Evolutionary conservation across 176 grass and related monocot species (phyloP).

Genomic region (Rhipidocladum racemiflorum): DNA sequence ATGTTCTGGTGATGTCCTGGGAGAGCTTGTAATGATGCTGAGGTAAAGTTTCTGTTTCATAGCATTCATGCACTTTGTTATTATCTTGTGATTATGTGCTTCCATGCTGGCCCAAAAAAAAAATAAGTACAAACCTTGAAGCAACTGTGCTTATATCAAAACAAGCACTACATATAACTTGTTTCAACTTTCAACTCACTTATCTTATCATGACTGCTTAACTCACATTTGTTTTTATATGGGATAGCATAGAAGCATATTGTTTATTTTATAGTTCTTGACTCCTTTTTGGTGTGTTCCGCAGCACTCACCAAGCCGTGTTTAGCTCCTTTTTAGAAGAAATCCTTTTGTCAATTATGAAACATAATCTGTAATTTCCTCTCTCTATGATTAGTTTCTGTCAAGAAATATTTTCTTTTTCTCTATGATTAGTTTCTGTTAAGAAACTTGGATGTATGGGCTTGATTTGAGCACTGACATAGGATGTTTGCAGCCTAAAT

Average conservation of each 20-base stretch:
- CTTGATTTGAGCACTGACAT: neutral
- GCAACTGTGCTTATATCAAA: conserved; percentile 4
- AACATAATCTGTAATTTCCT: conserved; percentile 3
- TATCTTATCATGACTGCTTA: neutral
- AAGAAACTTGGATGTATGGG: neutral
- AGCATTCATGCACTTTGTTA: neutral
- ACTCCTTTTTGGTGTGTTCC: neutral
- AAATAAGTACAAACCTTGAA: neutral
- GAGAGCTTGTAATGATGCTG: conserved; percentile 71
- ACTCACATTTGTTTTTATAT: neutral
- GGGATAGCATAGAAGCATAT: neutral
- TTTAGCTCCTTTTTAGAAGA: neutral
- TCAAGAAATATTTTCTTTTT: neutral
- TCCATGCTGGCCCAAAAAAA: neutral
- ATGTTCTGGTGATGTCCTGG: conserved; percentile 59
- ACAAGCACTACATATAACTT: neutral
- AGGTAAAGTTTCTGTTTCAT: conserved; percentile 40
- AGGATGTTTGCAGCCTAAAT: neutral
- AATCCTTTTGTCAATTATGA: neutral
- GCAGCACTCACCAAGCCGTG: neutral
- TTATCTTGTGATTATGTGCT: neutral
- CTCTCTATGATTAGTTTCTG: neutral
- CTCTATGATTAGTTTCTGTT: neutral
- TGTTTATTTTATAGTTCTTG: conserved; percentile 3
- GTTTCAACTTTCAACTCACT: neutral